Base-by-base conservation (phyloP, 1,139 yeast species). In the Kurtzmaniella quercitrusa region DNA sequence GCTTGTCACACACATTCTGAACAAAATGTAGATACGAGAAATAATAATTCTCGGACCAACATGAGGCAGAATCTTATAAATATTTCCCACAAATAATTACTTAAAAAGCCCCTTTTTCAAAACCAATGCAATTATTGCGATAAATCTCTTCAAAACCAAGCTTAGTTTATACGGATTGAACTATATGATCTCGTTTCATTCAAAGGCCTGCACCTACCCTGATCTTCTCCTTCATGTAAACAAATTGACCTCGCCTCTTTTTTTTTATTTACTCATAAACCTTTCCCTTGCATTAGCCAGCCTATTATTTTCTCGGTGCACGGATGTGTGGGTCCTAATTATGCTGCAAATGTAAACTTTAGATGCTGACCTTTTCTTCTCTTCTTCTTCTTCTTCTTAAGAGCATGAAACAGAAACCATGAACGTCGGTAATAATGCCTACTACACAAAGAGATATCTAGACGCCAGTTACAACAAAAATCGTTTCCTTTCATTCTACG, bases 271-370 rank as follows among this genome's bases (percentile, higher is more conserved):
- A 26, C n/a, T n/a, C n/a, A n/a, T n/a, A n/a, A n/a, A n/a, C 15
- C 23, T 34, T 34, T 34, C 26, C 2, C 23, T 34, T 32, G 41
- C 36, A 22, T 8, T 11, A 38, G 33, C 38, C 42, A 39, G 42
- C 42, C 42, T 17, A 15, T 8, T 22, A 32, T 19, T 23, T 22
- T 6, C 30, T n/a, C 8, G 42, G 38, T 34, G 42, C 34, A 17
- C 28, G 42, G 42, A 39, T 39, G 42, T 14, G 23, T 19, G 6
- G 26, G 14, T 20, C 6, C 6, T 12, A 8, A 14, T 18, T 30
- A 18, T 19, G 37, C 20, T 34, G 23, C 26, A 33, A 17, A 11
- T 33, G 20, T 9, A 33, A 19, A 6, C 23, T 17, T 15, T 5
- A 18, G 20, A n/a, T 5, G 3, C 5, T 33, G 6, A 19, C 21